These are phyloP conservation scores for Viola odorata DNA, from an alignment of 345 rosid genomes.

Conservation along the genomic window DNA sequence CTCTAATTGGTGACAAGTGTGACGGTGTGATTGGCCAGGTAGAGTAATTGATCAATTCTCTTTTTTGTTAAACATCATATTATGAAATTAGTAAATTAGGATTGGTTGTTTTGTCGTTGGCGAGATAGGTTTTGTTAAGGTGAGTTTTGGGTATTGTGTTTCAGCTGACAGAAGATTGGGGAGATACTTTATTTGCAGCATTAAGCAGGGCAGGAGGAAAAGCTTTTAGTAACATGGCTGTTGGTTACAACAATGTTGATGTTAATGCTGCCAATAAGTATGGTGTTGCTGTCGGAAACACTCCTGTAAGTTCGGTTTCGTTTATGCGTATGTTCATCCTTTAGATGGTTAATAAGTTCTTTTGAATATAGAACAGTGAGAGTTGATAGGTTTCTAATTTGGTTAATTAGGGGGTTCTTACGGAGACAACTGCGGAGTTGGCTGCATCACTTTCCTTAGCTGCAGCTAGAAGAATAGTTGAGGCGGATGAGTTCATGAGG, in stretches of 20 bases:
- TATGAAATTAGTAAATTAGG: slow-evolving; percentile 8
- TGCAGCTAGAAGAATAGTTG: slow-evolving; percentile 93
- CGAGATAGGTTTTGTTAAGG: background rate
- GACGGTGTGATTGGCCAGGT: slow-evolving; percentile 98
- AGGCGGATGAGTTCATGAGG: slow-evolving; percentile 95
- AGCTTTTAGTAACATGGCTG: slow-evolving; percentile 98
- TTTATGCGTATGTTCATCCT: background rate
- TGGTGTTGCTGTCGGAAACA: slow-evolving; percentile 90
- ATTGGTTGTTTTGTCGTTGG: background rate
- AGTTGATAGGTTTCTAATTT: slow-evolving; percentile 9
- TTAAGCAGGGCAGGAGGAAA: slow-evolving; percentile 88
- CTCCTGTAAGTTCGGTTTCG: slow-evolving; percentile 55
- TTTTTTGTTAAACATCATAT: background rate
- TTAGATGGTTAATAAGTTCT: background rate
- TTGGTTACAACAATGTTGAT: slow-evolving; percentile 95
- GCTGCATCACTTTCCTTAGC: slow-evolving; percentile 91
- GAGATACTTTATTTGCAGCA: slow-evolving; percentile 84
- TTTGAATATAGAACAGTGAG: background rate
- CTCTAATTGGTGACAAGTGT: slow-evolving; percentile 80
- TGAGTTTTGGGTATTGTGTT: slow-evolving; percentile 13
- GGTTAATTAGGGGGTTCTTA: slow-evolving; percentile 70
- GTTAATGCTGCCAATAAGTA: slow-evolving; percentile 92
- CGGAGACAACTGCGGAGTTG: slow-evolving; percentile 93
- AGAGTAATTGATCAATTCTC: background rate
- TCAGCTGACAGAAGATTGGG: slow-evolving; percentile 95